These are phyloP conservation scores for Alternaria sp. DNA, from an alignment of 2,329 filamentous ascomycete genomes.

Conservation along the genomic window DNA sequence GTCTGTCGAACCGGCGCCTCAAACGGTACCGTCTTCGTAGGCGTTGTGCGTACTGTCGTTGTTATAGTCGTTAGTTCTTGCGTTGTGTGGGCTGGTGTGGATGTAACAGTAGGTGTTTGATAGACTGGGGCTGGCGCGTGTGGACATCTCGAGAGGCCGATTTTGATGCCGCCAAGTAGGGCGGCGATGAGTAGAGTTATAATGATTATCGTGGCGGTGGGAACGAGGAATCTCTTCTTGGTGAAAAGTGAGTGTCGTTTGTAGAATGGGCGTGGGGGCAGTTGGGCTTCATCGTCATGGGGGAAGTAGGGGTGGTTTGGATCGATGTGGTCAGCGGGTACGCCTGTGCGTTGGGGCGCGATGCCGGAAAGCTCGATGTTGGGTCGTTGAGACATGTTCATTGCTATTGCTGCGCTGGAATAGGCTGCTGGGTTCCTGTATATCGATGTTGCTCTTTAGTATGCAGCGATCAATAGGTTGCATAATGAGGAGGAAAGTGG, in stretches of 20 bases:
- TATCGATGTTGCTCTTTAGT: not conserved
- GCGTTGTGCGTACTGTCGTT: not conserved
- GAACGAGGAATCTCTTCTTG: not conserved
- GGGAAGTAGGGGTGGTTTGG: conserved; percentile 9
- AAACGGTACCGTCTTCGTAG: not conserved
- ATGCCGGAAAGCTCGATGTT: not conserved
- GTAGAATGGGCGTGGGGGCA: not conserved
- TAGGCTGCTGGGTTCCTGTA: not conserved
- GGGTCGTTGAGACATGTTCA: not conserved
- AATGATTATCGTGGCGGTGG: not conserved
- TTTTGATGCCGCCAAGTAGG: not conserved
- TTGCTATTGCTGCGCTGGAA: not conserved
- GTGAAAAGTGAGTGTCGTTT: not conserved
- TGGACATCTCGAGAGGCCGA: not conserved
- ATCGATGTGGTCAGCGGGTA: conserved; percentile 5
- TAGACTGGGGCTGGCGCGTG: fast-evolving
- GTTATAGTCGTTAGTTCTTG: not conserved
- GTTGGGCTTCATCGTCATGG: not conserved
- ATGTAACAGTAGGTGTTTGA: not conserved
- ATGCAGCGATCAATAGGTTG: not conserved
- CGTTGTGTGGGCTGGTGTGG: not conserved
- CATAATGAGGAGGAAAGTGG: not conserved
- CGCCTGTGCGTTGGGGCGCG: not conserved
- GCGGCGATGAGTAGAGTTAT: not conserved
- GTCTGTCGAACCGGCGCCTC: not conserved